A percentile compares a stretch with the other conserved stretches of the same genome.
Conservation (phyloP, 345 rosid species). For the Gossypium sturtianum region DNA sequence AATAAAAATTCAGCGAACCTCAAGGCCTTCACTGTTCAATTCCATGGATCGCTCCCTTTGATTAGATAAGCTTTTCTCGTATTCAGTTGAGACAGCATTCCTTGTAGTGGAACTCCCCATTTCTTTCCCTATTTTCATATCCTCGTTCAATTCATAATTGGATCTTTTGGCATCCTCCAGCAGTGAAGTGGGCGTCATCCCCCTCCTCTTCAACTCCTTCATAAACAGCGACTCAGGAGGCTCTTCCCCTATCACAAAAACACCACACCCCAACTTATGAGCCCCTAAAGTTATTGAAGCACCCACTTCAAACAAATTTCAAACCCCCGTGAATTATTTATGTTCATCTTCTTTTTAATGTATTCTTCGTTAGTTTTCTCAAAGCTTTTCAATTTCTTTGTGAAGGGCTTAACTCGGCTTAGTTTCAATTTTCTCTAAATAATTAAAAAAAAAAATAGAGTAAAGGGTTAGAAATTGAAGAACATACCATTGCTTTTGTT, state of each 20-base stretch:
- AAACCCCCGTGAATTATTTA: neutral
- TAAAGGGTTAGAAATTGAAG: neutral
- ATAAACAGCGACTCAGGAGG: slow-evolving; percentile 90
- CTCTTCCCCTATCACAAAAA: slow-evolving; percentile 56
- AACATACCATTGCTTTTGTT: slow-evolving; percentile 55
- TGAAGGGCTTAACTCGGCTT: neutral
- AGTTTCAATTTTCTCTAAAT: neutral
- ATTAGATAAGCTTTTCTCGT: slow-evolving; percentile 51
- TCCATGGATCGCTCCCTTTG: slow-evolving; percentile 82
- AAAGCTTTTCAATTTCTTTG: neutral
- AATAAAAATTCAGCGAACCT: slow-evolving; percentile 36
- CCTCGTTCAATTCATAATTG: slow-evolving; percentile 44
- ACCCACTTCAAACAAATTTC: neutral
- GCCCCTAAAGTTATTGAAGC: neutral
- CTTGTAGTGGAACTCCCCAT: slow-evolving; percentile 43
- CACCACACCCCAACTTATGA: slow-evolving; percentile 2
- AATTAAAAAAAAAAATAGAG: neutral
- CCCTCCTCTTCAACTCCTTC: slow-evolving; percentile 91
- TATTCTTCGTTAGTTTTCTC: neutral
- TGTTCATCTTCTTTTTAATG: neutral
- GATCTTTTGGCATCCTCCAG: slow-evolving; percentile 52
- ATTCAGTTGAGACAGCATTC: slow-evolving; percentile 57
- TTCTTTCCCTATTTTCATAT: slow-evolving; percentile 43
- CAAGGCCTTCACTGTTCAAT: slow-evolving; percentile 93
- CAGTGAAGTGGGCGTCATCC: slow-evolving; percentile 85